Conservation (phyloP, 495 filamentous ascomycete genomes). For the Pyrenula aspistea region DNA sequence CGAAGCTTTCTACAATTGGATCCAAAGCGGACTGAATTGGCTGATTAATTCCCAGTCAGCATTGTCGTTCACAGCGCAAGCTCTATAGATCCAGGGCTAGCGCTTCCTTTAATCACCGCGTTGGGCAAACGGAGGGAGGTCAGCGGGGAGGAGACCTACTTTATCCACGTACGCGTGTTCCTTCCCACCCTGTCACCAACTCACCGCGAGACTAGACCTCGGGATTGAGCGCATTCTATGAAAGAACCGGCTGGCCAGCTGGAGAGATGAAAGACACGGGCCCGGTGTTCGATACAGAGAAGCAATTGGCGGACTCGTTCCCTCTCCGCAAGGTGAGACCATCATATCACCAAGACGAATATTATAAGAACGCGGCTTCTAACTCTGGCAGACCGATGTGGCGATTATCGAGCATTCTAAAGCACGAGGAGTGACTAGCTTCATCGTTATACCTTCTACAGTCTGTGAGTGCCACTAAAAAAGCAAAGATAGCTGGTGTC, state of each 20-base stretch:
- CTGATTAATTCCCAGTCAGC: constrained; percentile 1
- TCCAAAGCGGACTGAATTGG: not conserved
- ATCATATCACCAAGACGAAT: not conserved
- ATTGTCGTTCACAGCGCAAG: constrained; percentile 14
- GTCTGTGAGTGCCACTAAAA: constrained; percentile 15
- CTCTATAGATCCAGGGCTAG: constrained; percentile 10
- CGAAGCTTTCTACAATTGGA: not conserved
- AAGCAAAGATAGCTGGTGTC: not conserved
- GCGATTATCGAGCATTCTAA: constrained; percentile 13
- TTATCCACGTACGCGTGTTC: constrained; percentile 17
- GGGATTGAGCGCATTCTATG: constrained; percentile 13
- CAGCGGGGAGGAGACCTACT: constrained; percentile 14
- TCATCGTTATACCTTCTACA: constrained; percentile 15
- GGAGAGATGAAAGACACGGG: constrained; percentile 19
- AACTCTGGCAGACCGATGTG: not conserved
- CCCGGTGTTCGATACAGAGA: constrained; percentile 2
- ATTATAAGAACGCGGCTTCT: not conserved
- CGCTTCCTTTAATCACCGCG: constrained; percentile 14
- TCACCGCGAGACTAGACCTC: constrained; percentile 9
- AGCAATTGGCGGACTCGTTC: not conserved
- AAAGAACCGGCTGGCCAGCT: constrained; percentile 17
- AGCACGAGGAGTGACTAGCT: constrained; percentile 17
- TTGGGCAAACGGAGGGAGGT: constrained; percentile 14
- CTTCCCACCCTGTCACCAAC: not conserved
- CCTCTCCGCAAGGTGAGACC: not conserved